These are phyloP conservation scores for Aspergillus taichungensis DNA, from an alignment of 495 filamentous ascomycete genomes.

Conservation along the genomic window DNA sequence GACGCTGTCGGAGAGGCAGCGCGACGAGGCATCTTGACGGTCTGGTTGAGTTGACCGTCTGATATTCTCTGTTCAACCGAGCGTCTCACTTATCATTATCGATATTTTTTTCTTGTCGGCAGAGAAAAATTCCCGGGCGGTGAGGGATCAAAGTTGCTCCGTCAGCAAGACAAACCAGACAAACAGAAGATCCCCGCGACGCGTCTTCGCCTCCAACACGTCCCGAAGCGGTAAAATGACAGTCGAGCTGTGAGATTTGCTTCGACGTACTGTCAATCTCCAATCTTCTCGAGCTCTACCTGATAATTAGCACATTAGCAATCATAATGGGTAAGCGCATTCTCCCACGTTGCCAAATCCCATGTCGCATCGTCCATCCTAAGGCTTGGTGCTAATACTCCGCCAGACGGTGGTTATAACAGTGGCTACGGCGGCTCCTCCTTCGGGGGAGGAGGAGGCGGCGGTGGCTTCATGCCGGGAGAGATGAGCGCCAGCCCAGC, in stretches of 20 bases:
- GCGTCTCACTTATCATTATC: constrained; percentile 2
- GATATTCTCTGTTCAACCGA: not conserved
- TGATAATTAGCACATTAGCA: no score
- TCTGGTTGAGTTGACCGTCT: not conserved
- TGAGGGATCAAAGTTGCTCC: constrained; percentile 26
- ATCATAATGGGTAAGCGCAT: no score
- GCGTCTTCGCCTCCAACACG: constrained; percentile 25
- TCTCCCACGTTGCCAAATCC: no score
- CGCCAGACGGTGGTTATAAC: constrained; percentile 21
- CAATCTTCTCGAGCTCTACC: no score
- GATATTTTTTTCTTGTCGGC: constrained; percentile 12
- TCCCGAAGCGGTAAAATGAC: constrained; percentile 39
- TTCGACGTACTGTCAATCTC: not conserved
- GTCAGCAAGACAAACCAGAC: constrained; percentile 19
- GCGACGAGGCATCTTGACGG: constrained; percentile 44
- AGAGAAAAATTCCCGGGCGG: constrained; percentile 24
- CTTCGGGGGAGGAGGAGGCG: constrained; percentile 55
- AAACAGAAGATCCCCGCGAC: constrained; percentile 31
- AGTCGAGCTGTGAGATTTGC: not conserved
- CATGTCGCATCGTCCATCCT: no score
- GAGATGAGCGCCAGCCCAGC: constrained; percentile 38
- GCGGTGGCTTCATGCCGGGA: constrained; percentile 58
- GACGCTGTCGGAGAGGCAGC: constrained; percentile 74
- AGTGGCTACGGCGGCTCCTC: constrained; percentile 43
- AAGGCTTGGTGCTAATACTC: no score